A percentile compares a stretch with the other conserved stretches of the same genome.
phyloP scores from a whole-genome alignment of 768 basidiomycete species.

The Naganishia friedmannii region DNA sequence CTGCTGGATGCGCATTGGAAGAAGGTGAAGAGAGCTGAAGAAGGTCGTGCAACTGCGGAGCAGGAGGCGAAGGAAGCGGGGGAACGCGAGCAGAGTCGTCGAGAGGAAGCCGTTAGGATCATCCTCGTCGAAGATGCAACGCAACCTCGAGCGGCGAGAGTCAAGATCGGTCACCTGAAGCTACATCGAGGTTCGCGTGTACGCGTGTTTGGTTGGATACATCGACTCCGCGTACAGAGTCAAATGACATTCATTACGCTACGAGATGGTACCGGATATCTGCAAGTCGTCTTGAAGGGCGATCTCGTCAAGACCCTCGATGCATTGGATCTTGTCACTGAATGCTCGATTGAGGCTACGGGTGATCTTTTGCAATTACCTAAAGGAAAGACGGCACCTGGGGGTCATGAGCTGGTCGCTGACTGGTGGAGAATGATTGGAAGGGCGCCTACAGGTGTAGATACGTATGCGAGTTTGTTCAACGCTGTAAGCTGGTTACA shows the following conservation, averaged over 20 bases:
- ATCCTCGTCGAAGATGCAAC: slow-evolving; percentile 62
- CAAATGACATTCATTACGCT: slow-evolving; percentile 88
- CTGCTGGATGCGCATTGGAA: slow-evolving; percentile 78
- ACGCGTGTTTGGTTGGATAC: slow-evolving; percentile 90
- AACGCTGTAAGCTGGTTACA: slow-evolving; percentile 66
- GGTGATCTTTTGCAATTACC: slow-evolving; percentile 82
- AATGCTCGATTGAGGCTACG: slow-evolving; percentile 84
- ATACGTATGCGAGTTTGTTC: slow-evolving; percentile 84
- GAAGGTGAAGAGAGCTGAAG: slow-evolving; percentile 78
- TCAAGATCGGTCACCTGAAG: slow-evolving; percentile 52
- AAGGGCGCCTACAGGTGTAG: slow-evolving; percentile 80
- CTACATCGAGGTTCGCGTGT: slow-evolving; percentile 67
- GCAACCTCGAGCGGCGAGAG: slow-evolving; percentile 66
- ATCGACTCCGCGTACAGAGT: slow-evolving; percentile 86
- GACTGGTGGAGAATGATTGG: slow-evolving; percentile 91
- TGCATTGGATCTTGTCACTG: slow-evolving; percentile 81
- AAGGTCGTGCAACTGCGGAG: slow-evolving; percentile 64
- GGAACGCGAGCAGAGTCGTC: slow-evolving; percentile 63
- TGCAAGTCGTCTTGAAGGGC: slow-evolving; percentile 86
- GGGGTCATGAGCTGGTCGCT: slow-evolving; percentile 80
- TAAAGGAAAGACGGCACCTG: slow-evolving; percentile 89
- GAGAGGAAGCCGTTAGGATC: slow-evolving; percentile 87
- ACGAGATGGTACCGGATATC: slow-evolving; percentile 90
- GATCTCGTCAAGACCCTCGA: slow-evolving; percentile 84
- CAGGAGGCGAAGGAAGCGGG: slow-evolving; percentile 58